These are phyloP conservation scores for Glutinoglossum americanum DNA, from an alignment of 495 filamentous ascomycete genomes.

Conservation along the genomic window DNA sequence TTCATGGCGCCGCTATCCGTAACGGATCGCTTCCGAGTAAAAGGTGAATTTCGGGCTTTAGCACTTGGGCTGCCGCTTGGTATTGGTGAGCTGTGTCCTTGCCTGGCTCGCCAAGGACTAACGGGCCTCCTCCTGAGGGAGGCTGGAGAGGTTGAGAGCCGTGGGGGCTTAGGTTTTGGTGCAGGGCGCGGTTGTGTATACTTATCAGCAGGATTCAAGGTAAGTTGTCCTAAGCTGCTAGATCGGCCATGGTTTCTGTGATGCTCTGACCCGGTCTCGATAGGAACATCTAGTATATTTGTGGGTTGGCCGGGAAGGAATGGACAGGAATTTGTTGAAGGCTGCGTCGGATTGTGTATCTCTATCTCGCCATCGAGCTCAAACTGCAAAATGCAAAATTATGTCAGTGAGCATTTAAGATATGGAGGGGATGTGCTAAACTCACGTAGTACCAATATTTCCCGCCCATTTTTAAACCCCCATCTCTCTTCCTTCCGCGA, in stretches of 20 bases:
- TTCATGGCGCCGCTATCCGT: background rate
- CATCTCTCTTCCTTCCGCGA: slow-evolving; percentile 35
- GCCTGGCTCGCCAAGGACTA: background rate
- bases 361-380: slow-evolving; percentile 55
- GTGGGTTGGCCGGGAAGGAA: slow-evolving; percentile 69
- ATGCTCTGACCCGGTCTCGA: slow-evolving; percentile 27
- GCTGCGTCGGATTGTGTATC: slow-evolving; percentile 43
- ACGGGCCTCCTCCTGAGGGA: background rate
- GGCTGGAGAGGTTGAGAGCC: slow-evolving; percentile 3
- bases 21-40: background rate
- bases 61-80: background rate
- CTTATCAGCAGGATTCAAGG: slow-evolving; percentile 58
- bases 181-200: slow-evolving; percentile 47
- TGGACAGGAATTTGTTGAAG: slow-evolving; percentile 59
- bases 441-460: slow-evolving; percentile 89
- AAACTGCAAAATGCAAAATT: slow-evolving; percentile 44
- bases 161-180: slow-evolving; percentile 23
- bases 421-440: slow-evolving; percentile 1
- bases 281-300: slow-evolving; percentile 62
- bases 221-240: slow-evolving; percentile 26
- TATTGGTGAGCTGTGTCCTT: background rate
- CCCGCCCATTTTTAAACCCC: slow-evolving; percentile 76
- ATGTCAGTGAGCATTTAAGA: background rate
- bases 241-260: slow-evolving; percentile 27
- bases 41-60: background rate